Evolutionary conservation across 2,329 filamentous ascomycete genomes (phyloP), one percentile per base, ranked within the genome.

Genomic region (Hymenoscyphus fraxineus): DNA sequence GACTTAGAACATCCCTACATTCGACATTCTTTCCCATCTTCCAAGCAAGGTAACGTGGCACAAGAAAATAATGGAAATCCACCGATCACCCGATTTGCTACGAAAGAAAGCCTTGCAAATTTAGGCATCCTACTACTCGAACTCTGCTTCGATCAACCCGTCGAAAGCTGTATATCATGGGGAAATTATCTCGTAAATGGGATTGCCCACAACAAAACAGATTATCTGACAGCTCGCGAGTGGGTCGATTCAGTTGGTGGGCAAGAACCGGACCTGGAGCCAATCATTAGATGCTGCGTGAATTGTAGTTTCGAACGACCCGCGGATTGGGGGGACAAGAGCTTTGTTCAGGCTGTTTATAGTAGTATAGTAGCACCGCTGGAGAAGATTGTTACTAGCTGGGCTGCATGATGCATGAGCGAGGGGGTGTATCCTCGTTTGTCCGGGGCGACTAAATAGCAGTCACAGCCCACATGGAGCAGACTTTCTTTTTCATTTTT

Each of bases 91-190:
- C 61, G 63, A 4, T 57, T 64, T 35, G 40, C 57, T 6, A 56
- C 64, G 1, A 68, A 68, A 3, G 64, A 68, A 12, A 65, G 61
- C 51, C 62, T 72, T 6, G 62, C 13, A 3, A 60, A 65, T 38
- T 64, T 73, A 6, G 71, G 69, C 1, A 74, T 70, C 16, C 31
- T 73, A 4, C 62, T 74, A 1, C 68, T 73, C 1, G 72, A 74
- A 59, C 66, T 73, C 6, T 72, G 70, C 40, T 73, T 69, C 39
- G 69, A 70, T 1, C 54, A 71, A 61, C 9, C 67, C 2, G 69
- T 74, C 7, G 71, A 73, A 55, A 60, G 59, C 7, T 67, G 71
- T 41, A 40, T 40, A 35, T 63, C 1, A 32, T 64, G 66, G 47
- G 15, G 41, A 15, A 0, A 31, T 44, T 16, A 39, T 12, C 54